phyloP scores from a whole-genome alignment of 495 filamentous ascomycete species.

The Annulohypoxylon moriforme region DNA sequence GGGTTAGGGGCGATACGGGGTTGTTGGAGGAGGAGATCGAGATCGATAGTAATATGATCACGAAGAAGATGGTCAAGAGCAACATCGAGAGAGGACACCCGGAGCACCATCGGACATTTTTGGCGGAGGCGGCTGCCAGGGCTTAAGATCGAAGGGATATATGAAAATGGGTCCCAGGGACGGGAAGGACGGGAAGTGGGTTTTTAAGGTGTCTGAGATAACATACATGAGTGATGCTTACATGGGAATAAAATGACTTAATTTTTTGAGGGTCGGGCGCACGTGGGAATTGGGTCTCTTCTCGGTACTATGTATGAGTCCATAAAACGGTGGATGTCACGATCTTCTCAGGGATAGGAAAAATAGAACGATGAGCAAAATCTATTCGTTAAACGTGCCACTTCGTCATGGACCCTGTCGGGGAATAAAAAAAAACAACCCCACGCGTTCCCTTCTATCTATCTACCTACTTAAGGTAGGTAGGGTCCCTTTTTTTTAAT shows the following conservation, averaged over 20 bases:
- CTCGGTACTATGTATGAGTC: background rate
- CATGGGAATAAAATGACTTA: background rate
- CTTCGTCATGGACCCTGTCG: slow-evolving; percentile 1
- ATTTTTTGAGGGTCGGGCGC: background rate
- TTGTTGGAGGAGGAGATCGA: slow-evolving; percentile 40
- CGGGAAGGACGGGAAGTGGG: background rate
- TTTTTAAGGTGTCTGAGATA: background rate
- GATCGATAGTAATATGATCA: slow-evolving; percentile 54
- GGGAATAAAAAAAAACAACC: background rate
- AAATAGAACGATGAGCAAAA: background rate
- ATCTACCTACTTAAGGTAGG: background rate
- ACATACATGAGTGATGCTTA: background rate
- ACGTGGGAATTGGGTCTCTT: background rate
- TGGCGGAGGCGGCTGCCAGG: slow-evolving; percentile 30
- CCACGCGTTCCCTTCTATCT: background rate
- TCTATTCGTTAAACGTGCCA: slow-evolving; percentile 1
- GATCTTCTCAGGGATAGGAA: background rate
- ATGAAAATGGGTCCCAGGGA: background rate
- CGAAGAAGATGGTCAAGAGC: slow-evolving; percentile 52
- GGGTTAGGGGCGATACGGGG: slow-evolving; percentile 29
- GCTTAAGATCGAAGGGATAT: background rate
- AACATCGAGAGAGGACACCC: slow-evolving; percentile 41
- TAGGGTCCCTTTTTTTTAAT: background rate
- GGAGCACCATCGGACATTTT: slow-evolving; percentile 31
- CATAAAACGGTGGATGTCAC: background rate